Conservation (phyloP, 805 yeast species). For the Tetrapisispora taiwanensis region DNA sequence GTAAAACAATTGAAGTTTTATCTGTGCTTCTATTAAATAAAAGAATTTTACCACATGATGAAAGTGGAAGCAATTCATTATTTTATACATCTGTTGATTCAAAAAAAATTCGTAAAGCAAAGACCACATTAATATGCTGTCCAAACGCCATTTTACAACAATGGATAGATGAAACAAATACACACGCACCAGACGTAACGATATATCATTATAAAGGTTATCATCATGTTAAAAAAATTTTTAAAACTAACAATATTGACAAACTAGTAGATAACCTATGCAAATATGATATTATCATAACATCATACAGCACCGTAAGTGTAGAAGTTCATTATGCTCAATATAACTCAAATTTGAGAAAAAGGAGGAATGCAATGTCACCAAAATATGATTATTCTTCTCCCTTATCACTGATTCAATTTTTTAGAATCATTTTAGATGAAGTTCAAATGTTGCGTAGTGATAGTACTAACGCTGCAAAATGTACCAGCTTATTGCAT, state of each 20-base stretch:
- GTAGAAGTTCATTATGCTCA: conserved; percentile 71
- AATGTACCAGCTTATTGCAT: conserved; percentile 69
- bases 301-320: conserved; percentile 64
- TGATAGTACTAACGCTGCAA: conserved; percentile 65
- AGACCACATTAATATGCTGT: conserved; percentile 72
- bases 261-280: conserved; percentile 44
- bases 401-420: conserved; percentile 71
- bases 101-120: conserved; percentile 33
- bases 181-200: conserved; percentile 37
- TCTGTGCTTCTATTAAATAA: conserved; percentile 54
- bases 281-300: conserved; percentile 65
- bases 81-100: conserved; percentile 12
- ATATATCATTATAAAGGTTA: conserved; percentile 59
- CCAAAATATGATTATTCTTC: conserved; percentile 53
- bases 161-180: conserved; percentile 68
- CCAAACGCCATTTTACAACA: conserved; percentile 79
- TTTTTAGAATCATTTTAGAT: conserved; percentile 84
- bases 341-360: conserved; percentile 43
- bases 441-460: conserved; percentile 87
- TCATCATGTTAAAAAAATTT: conserved; percentile 26
- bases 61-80: conserved; percentile 1
- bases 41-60: conserved; percentile 30
- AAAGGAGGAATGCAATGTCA: conserved; percentile 21
- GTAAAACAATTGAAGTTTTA: conserved; percentile 82
- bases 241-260: conserved; percentile 11